Percentiles rank a stretch among this genome's conserved stretches.
These are phyloP conservation scores for Talaromyces wortmannii DNA, from an alignment of 495 filamentous ascomycete species.

Conservation along the genomic window DNA sequence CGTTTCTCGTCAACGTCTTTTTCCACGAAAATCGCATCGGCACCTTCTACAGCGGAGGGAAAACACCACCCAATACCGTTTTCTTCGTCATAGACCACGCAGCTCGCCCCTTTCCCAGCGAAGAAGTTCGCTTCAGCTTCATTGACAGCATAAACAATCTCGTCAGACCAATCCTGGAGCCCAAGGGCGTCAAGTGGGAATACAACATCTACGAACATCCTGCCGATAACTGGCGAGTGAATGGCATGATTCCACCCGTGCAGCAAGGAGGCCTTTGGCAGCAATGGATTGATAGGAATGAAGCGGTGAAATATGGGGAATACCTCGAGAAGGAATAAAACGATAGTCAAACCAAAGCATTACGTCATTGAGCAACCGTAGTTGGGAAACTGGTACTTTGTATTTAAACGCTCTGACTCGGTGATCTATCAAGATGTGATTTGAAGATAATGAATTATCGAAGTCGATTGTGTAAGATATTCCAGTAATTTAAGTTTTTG, in stretches of 20 bases:
- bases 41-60: slow-evolving; percentile 6
- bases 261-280: slow-evolving; percentile 5
- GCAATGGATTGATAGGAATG: slow-evolving; percentile 7
- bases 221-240: slow-evolving; percentile 7
- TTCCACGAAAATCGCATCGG: slow-evolving; percentile 6
- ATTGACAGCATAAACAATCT: slow-evolving; percentile 4
- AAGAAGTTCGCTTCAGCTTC: slow-evolving; percentile 1
- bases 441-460: no score
- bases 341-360: no score
- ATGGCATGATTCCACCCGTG: slow-evolving; percentile 9
- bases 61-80: slow-evolving; percentile 2
- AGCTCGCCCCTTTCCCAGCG: not conserved
- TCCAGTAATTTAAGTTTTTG: no score
- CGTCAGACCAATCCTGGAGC: slow-evolving; percentile 4
- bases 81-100: slow-evolving; percentile 8
- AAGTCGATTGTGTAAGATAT: no score
- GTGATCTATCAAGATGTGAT: no score
- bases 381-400: no score
- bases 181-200: slow-evolving; percentile 8
- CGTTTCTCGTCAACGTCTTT: slow-evolving; percentile 7
- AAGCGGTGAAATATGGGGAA: slow-evolving; percentile 4
- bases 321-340: not conserved
- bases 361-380: no score
- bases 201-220: slow-evolving; percentile 11
- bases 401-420: no score